These are phyloP conservation scores for Jamesozyma spencerorum DNA, from an alignment of 805 yeast species.

Conservation along the genomic window DNA sequence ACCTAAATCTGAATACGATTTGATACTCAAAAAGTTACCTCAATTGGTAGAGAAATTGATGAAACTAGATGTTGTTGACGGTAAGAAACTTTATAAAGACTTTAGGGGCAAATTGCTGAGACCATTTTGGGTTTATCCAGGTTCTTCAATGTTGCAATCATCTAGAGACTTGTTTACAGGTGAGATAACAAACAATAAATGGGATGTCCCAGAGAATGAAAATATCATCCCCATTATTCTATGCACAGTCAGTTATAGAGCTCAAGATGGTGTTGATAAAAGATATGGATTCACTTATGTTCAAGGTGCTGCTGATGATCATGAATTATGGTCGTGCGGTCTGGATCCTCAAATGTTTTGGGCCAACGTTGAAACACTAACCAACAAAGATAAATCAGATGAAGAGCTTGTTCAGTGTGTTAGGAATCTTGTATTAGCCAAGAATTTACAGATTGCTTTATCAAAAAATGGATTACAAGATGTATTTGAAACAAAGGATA, in stretches of 20 bases:
- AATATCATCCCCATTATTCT: slow-evolving; percentile 38
- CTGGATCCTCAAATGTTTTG: slow-evolving; percentile 52
- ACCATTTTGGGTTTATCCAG: slow-evolving; percentile 67
- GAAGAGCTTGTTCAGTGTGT: slow-evolving; percentile 20
- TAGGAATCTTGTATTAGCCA: slow-evolving; percentile 1
- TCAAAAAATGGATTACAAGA: slow-evolving; percentile 6
- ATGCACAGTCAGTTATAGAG: slow-evolving; percentile 54
- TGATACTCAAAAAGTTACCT: slow-evolving; percentile 42
- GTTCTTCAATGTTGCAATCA: slow-evolving; percentile 23
- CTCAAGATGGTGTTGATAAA: slow-evolving; percentile 48
- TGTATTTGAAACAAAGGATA: slow-evolving; percentile 11
- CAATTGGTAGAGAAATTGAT: slow-evolving; percentile 38
- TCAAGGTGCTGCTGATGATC: slow-evolving; percentile 94
- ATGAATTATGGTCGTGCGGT: slow-evolving; percentile 69
- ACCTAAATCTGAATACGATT: slow-evolving; percentile 45
- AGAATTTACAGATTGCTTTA: background rate
- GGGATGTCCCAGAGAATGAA: slow-evolving; percentile 28
- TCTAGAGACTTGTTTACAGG: slow-evolving; percentile 26
- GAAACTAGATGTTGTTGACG: slow-evolving; percentile 34
- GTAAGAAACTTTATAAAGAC: slow-evolving; percentile 23
- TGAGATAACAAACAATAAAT: slow-evolving; percentile 22
- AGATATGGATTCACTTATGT: slow-evolving; percentile 51
- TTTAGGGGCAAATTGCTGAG: slow-evolving; percentile 43
- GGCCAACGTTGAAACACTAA: slow-evolving; percentile 32
- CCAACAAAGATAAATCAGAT: slow-evolving; percentile 25